These are phyloP conservation scores for Penicillium brasilianum DNA, from an alignment of 2,329 filamentous ascomycete genomes.

Conservation along the genomic window DNA sequence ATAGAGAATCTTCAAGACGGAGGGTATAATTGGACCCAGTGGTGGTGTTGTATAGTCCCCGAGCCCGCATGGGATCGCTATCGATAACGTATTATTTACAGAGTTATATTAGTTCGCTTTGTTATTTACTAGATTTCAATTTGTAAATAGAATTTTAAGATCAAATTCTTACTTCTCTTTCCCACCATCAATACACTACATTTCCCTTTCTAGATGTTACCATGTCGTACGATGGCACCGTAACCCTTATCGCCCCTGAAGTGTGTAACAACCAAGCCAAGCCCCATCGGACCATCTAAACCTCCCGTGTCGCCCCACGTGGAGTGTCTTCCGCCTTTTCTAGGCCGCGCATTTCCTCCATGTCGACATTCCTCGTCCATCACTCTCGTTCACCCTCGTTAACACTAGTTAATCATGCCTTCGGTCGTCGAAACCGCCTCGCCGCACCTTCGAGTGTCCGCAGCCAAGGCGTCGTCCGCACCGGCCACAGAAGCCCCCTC, in stretches of 20 bases:
- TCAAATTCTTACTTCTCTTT: too few relatives aligned
- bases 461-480: slow-evolving; percentile 33
- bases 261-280: background rate
- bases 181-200: too few relatives aligned
- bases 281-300: slow-evolving; percentile 18
- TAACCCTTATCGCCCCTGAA: background rate
- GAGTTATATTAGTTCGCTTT: too few relatives aligned
- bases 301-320: slow-evolving; percentile 43
- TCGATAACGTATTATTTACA: too few relatives aligned
- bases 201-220: too few relatives aligned
- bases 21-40: too few relatives aligned
- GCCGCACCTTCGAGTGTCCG: slow-evolving; percentile 43
- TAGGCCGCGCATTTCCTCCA: slow-evolving; percentile 22
- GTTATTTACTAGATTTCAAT: too few relatives aligned
- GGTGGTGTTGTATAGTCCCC: too few relatives aligned
- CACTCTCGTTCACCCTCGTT: background rate
- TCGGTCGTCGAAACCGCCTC: slow-evolving; percentile 37
- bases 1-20: too few relatives aligned
- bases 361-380: slow-evolving; percentile 18
- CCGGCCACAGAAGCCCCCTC: slow-evolving; percentile 27
- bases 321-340: slow-evolving; percentile 38
- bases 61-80: too few relatives aligned
- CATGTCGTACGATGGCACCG: background rate
- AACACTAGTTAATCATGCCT: slow-evolving; percentile 33
- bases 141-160: too few relatives aligned